phyloP scores from a whole-genome alignment of 805 yeast genomes.

The Helenozyma baotianmanensis region DNA sequence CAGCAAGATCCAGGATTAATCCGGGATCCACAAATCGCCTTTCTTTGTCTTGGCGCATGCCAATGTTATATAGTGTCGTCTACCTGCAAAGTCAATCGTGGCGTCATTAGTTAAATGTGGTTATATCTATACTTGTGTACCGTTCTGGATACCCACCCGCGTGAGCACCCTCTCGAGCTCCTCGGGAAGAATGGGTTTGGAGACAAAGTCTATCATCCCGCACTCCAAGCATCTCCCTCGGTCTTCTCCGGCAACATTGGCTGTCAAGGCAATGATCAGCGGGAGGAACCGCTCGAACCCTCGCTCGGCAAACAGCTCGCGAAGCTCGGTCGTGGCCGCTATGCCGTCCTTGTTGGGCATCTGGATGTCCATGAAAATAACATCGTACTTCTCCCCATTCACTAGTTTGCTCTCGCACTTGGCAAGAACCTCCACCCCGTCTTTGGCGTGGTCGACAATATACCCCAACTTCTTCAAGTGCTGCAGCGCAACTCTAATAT shows the following conservation, averaged over 20 bases:
- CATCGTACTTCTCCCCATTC: constrained; percentile 37
- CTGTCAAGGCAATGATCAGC: constrained; percentile 45
- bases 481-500: constrained; percentile 46
- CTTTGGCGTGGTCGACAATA: constrained; percentile 48
- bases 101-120: no score
- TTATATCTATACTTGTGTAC: no score
- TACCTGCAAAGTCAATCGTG: no score
- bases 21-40: no score
- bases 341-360: constrained; percentile 57
- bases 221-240: constrained; percentile 40
- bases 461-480: constrained; percentile 48
- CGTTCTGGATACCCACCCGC: no score
- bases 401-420: constrained; percentile 25
- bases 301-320: constrained; percentile 22
- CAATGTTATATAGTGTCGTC: no score
- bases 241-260: constrained; percentile 53
- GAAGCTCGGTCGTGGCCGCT: constrained; percentile 41
- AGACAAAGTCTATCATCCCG: constrained; percentile 51
- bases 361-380: constrained; percentile 54
- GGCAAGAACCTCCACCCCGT: constrained; percentile 43
- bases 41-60: no score
- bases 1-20: no score
- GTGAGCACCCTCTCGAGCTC: constrained; percentile 35
- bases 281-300: constrained; percentile 23
- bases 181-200: constrained; percentile 50